Base-by-base conservation (phyloP, 768 basidiomycete genomes). In the Lactarius vividus region DNA sequence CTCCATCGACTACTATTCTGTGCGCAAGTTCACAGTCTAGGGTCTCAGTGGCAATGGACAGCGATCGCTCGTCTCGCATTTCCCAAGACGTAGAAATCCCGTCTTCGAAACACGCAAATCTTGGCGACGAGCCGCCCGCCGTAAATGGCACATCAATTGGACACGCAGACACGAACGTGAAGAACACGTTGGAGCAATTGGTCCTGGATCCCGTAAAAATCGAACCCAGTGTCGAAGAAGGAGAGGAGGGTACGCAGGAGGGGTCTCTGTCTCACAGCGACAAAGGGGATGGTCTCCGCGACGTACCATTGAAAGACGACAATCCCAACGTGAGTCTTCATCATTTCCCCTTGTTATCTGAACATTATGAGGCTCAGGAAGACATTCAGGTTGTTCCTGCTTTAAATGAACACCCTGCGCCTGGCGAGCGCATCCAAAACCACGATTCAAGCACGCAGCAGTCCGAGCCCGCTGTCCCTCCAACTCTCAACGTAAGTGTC, bases 321-420 rank as follows among this genome's bases (percentile, higher is more conserved):
- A 35, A 35, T 26, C 57, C 18, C 6, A 59, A 59, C 42, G 66
- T 67, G 53, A 10, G 66, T 59, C 55, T 57, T 44, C 18, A 4
- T 6, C 52, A n/a, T 35, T 18, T 55, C 33, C 18, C 31, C n/a
- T 13, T 33, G n/a, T 58, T 49, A 55, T 42, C 31, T 67, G 28
- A 59, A 54, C 40, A 59, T 44, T 20, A 44, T 29, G 40, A 39
- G 16, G 28, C 57, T 59, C n/a, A 67, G 49, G 57, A 46, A 29
- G 53, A 55, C 20, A 20, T 26, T 11, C 52, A 63, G 66, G 40
- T 57, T 40, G 26, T 49, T n/a, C 31, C 26, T 28, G 31, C 52
- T 37, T 4, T 59, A 59, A 59, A 62, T 63, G 66, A 67, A 55
- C 66, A 55, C 46, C 26, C 18, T 39, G 53, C 57, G 57, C 66